Evolutionary conservation across 2,329 filamentous ascomycete genomes (phyloP).

Genomic region (Aspergillus fumigatus): DNA sequence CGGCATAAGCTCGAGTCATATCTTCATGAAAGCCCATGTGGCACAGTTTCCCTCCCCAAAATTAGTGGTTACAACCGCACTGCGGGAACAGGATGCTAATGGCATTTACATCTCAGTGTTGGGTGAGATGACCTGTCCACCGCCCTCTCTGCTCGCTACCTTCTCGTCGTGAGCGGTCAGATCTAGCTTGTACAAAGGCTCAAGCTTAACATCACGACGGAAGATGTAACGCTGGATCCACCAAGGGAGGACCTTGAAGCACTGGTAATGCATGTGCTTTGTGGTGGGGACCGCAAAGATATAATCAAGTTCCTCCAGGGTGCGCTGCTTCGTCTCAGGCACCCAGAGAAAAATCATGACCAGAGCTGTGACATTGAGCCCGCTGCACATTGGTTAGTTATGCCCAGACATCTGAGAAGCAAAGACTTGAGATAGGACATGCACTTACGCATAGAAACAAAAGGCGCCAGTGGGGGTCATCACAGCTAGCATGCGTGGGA

Average conservation of each 20-base stretch:
- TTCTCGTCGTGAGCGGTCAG: not conserved
- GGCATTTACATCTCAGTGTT: not conserved
- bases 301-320: constrained; percentile 55
- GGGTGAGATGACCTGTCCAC: not conserved
- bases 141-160: not conserved
- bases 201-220: constrained; percentile 43
- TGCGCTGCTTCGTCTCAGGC: constrained; percentile 54
- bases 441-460: constrained; percentile 52
- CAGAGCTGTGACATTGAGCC: constrained; percentile 57
- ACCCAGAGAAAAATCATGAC: constrained; percentile 61
- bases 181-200: constrained; percentile 51
- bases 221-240: constrained; percentile 58
- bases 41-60: not conserved
- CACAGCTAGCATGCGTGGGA: constrained; percentile 44
- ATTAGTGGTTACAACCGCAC: not conserved
- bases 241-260: constrained; percentile 54
- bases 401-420: not conserved
- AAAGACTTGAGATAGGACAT: not conserved
- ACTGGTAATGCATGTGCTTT: constrained; percentile 55
- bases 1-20: not conserved
- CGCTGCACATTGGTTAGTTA: constrained; percentile 26
- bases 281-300: constrained; percentile 56
- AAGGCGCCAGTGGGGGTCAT: constrained; percentile 54
- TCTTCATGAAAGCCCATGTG: not conserved
- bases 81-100: not conserved